These are phyloP conservation scores for Penicillium roqueforti DNA, from an alignment of 495 filamentous ascomycete genomes.

Conservation along the genomic window DNA sequence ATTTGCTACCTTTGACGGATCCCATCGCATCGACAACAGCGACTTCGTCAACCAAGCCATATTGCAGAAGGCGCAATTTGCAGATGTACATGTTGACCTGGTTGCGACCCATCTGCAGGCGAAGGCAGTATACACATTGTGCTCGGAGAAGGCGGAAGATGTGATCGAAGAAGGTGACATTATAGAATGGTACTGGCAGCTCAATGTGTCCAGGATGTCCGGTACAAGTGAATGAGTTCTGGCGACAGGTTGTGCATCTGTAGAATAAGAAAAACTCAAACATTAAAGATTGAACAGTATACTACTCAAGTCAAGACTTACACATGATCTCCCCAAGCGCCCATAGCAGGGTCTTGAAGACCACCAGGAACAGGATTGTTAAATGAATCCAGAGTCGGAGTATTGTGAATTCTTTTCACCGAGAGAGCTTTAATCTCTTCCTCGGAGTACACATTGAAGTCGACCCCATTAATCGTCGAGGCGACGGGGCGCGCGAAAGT, in stretches of 20 bases:
- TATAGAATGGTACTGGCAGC: conserved; percentile 86
- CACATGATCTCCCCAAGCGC: conserved; percentile 80
- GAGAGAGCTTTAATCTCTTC: conserved; percentile 85
- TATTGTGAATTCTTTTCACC: conserved; percentile 86
- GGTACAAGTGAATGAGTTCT: conserved; percentile 73
- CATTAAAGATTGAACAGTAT: conserved; percentile 8
- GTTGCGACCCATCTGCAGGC: conserved; percentile 66
- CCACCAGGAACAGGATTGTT: conserved; percentile 82
- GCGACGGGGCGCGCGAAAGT: conserved; percentile 87
- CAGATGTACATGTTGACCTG: conserved; percentile 73
- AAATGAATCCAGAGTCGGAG: conserved; percentile 82
- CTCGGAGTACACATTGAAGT: conserved; percentile 76
- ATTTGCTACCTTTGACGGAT: conserved; percentile 26
- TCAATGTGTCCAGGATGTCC: conserved; percentile 96
- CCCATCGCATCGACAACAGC: conserved; percentile 60
- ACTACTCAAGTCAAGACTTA: conserved; percentile 44
- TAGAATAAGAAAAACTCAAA: conserved; percentile 19
- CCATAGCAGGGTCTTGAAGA: conserved; percentile 88
- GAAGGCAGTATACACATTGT: conserved; percentile 86
- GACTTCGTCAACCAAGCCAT: conserved; percentile 73
- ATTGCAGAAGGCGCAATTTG: conserved; percentile 81
- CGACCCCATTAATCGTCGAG: conserved; percentile 79
- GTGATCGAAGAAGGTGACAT: conserved; percentile 91
- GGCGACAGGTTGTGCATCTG: conserved; percentile 87
- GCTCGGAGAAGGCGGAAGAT: conserved; percentile 74